Conservation (phyloP, 179 eudicot genomes). For the Pouteria campechiana region DNA sequence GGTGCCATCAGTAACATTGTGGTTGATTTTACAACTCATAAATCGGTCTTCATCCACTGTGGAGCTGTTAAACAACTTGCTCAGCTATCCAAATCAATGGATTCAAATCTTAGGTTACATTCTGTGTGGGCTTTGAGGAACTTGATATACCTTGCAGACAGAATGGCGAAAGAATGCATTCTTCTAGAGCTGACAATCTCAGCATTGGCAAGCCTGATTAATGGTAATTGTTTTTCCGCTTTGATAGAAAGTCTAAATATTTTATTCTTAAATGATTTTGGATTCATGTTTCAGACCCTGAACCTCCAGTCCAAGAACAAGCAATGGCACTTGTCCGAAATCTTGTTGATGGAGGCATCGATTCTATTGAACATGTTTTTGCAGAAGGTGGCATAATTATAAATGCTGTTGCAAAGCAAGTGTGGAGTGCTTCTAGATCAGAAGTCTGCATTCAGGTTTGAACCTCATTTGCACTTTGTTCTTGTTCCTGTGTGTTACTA, state of each 20-base stretch:
- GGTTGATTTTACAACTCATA: slow-evolving; percentile 59
- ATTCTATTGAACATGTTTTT: slow-evolving; percentile 53
- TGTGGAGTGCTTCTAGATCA: slow-evolving; percentile 32
- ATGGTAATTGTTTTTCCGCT: slow-evolving; percentile 39
- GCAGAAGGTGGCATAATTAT: slow-evolving; percentile 54
- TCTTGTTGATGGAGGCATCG: slow-evolving; percentile 67
- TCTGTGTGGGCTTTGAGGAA: slow-evolving; percentile 80
- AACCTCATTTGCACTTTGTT: slow-evolving; percentile 5
- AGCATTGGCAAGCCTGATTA: slow-evolving; percentile 54
- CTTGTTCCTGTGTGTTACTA: neutral
- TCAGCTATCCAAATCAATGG: slow-evolving; percentile 86
- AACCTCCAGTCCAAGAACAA: slow-evolving; percentile 89
- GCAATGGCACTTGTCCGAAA: slow-evolving; percentile 72
- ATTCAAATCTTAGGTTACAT: slow-evolving; percentile 57
- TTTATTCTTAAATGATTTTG: neutral
- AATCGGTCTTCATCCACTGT: slow-evolving; percentile 47
- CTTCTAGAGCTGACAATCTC: slow-evolving; percentile 53
- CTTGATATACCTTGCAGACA: slow-evolving; percentile 56
- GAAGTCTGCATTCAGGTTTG: slow-evolving; percentile 85
- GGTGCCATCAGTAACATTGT: slow-evolving; percentile 72
- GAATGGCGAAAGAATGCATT: slow-evolving; percentile 49
- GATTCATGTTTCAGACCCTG: slow-evolving; percentile 44
- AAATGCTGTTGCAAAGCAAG: slow-evolving; percentile 60
- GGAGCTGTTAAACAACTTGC: slow-evolving; percentile 82
- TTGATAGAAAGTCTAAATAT: neutral